Evolutionary conservation across 2,329 filamentous ascomycete species (phyloP), one percentile per base, ranked within the genome.

Genomic region (Acrodontium crateriforme): DNA sequence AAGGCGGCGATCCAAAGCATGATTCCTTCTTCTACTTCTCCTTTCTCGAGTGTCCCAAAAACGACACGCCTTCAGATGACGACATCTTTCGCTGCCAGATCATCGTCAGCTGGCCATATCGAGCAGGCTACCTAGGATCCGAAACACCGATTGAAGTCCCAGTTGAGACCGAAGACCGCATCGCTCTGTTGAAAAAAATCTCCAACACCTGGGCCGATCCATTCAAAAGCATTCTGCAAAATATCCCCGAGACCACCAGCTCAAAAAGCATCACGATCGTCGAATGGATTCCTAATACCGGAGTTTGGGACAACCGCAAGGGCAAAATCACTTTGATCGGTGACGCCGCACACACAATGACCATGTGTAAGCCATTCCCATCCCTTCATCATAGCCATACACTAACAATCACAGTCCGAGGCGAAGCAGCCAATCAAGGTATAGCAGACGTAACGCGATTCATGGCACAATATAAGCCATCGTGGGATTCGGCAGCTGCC

Each of bases 331-430:
- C 38, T 6, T 25, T 38, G n/a, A 33, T 35, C 14, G 38, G 38
- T 4, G 35, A 38, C 24, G 38, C 38, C 10, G 35, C 35, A 15
- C 37, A 37, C n/a, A n/a, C n/a, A n/a, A n/a, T n/a, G n/a, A n/a
- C n/a, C n/a, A n/a, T n/a, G n/a, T n/a, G n/a, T n/a, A n/a, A n/a
- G n/a, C n/a, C n/a, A n/a, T n/a, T n/a, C n/a, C n/a, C n/a, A n/a
- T n/a, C n/a, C n/a, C n/a, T n/a, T n/a, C n/a, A n/a, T n/a, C n/a
- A n/a, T n/a, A n/a, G n/a, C n/a, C n/a, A n/a, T n/a, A n/a, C n/a
- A n/a, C n/a, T n/a, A n/a, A n/a, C n/a, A n/a, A n/a, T n/a, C n/a
- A n/a, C n/a, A n/a, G n/a, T n/a, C n/a, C n/a, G n/a, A n/a, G n/a
- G n/a, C n/a, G n/a, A n/a, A n/a, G n/a, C n/a, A n/a, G n/a, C n/a